Evolutionary conservation across 208 protist genomes (phyloP).

Genomic region (Crithidia bombi): DNA sequence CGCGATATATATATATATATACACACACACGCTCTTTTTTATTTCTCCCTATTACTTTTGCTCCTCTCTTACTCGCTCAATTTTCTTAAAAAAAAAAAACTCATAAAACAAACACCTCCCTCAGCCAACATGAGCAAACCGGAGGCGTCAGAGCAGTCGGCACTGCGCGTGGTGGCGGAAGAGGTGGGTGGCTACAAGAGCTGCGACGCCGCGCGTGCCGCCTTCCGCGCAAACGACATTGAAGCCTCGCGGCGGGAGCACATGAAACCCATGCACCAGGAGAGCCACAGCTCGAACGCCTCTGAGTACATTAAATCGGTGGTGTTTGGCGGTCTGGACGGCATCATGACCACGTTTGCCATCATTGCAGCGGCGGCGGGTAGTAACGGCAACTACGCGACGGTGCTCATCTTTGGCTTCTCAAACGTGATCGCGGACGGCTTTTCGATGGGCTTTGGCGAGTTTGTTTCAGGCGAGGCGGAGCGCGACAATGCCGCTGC

Average conservation of each 20-base stretch:
- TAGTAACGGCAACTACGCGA: constrained; percentile 79
- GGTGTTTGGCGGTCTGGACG: constrained; percentile 95
- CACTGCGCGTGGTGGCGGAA: constrained; percentile 26
- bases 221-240: constrained; percentile 70
- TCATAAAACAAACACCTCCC: no score
- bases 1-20: no score
- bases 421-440: constrained; percentile 95
- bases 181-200: constrained; percentile 67
- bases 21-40: no score
- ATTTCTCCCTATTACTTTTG: constrained; percentile 8
- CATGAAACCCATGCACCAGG: constrained; percentile 72
- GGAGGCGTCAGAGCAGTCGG: constrained; percentile 5
- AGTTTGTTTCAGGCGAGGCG: constrained; percentile 92
- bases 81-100: no score
- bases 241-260: constrained; percentile 83
- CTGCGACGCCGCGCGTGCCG: constrained; percentile 56
- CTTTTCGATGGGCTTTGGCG: constrained; percentile 96
- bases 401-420: constrained; percentile 92
- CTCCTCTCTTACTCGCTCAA: constrained; percentile 7
- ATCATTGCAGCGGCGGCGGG: constrained; percentile 92
- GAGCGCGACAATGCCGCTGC: constrained; percentile 89
- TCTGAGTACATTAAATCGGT: constrained; percentile 95
- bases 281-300: constrained; percentile 83
- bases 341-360: constrained; percentile 96
- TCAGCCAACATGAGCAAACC: constrained; percentile 13